These are phyloP conservation scores for Geranium incanum DNA, from an alignment of 441 rosid genomes.

Conservation along the genomic window DNA sequence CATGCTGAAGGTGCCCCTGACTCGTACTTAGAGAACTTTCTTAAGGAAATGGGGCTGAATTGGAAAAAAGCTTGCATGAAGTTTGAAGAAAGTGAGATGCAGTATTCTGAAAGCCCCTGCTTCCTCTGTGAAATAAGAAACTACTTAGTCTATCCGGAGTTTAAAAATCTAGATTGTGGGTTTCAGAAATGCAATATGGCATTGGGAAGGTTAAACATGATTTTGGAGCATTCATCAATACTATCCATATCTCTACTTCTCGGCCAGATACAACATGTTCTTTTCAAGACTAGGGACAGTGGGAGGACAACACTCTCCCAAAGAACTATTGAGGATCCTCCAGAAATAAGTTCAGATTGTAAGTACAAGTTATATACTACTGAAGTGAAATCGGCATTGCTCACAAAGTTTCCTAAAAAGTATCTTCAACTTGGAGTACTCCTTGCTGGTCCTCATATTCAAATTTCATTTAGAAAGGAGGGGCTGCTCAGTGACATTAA, in stretches of 20 bases:
- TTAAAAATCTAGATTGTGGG: conserved; percentile 38
- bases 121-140: conserved; percentile 56
- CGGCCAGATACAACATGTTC: conserved; percentile 44
- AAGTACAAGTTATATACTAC: conserved; percentile 33
- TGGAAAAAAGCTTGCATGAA: conserved; percentile 44
- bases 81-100: conserved; percentile 43
- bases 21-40: conserved; percentile 35
- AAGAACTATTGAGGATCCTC: conserved; percentile 28
- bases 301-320: conserved; percentile 27
- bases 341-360: conserved; percentile 31
- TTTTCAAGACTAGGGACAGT: conserved; percentile 33
- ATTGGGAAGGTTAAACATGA: conserved; percentile 55
- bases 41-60: conserved; percentile 58
- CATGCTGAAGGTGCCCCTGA: conserved; percentile 30
- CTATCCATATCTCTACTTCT: conserved; percentile 49
- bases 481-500: conserved; percentile 24
- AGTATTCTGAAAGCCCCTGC: conserved; percentile 50
- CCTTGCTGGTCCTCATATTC: conserved; percentile 63
- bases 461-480: conserved; percentile 38
- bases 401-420: conserved; percentile 56
- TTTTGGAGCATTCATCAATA: conserved; percentile 47
- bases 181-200: conserved; percentile 57
- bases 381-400: conserved; percentile 38
- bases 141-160: conserved; percentile 41
- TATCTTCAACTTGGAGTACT: conserved; percentile 58